Evolutionary conservation across 768 basidiomycete genomes (phyloP).

Genomic region (Mycena epipterygia): DNA sequence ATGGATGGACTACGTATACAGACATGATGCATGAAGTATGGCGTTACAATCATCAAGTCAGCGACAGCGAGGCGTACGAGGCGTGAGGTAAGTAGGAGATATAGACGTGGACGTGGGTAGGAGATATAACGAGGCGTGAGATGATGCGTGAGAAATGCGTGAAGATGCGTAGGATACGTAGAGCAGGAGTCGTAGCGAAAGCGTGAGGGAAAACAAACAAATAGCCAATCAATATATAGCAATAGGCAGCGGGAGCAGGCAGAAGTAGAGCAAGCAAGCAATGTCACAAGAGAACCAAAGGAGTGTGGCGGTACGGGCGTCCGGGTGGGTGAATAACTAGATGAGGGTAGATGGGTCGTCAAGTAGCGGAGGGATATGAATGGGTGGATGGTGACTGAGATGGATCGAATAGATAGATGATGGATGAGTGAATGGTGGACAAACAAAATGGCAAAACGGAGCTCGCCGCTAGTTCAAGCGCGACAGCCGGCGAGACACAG

Average conservation of each 20-base stretch:
- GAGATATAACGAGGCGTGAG: too few relatives aligned
- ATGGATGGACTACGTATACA: conserved; percentile 11
- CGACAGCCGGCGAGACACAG: conserved; percentile 64
- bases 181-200: conserved; percentile 29
- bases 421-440: too few relatives aligned
- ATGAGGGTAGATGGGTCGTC: not conserved
- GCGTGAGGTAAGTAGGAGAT: conserved; percentile 8
- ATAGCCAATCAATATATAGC: conserved; percentile 32
- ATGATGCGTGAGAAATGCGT: conserved; percentile 26
- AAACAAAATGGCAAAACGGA: too few relatives aligned
- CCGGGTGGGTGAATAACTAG: conserved; percentile 20
- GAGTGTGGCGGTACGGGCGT: conserved; percentile 29
- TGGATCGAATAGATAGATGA: too few relatives aligned
- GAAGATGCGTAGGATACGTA: conserved; percentile 25
- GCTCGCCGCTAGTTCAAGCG: conserved; percentile 47
- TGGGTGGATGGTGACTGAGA: not conserved
- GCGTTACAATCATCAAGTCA: conserved; percentile 31
- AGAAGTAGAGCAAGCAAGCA: too few relatives aligned
- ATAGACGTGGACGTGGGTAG: too few relatives aligned
- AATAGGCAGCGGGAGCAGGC: too few relatives aligned
- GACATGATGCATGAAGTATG: conserved; percentile 14
- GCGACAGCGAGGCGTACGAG: conserved; percentile 7
- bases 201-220: conserved; percentile 28
- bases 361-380: not conserved
- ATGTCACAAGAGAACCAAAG: conserved; percentile 12